Conservation (phyloP, 2,329 filamentous ascomycete genomes). For the Daldinia eschscholtzii region DNA sequence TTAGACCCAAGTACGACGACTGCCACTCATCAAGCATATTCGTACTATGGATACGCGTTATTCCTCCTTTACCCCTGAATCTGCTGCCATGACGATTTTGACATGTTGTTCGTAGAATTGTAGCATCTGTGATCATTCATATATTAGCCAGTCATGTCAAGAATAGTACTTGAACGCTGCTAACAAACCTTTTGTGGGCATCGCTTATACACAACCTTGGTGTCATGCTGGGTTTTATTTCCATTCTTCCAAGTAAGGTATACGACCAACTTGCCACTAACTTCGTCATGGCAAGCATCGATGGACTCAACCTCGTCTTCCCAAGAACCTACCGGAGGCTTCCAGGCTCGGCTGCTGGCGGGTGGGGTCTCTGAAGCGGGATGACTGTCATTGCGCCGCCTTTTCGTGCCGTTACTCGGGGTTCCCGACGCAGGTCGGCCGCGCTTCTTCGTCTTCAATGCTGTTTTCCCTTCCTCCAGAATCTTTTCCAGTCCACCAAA, state of each 20-base stretch:
- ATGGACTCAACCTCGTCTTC: constrained; percentile 78
- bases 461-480: constrained; percentile 64
- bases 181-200: constrained; percentile 79
- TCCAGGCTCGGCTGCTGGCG: constrained; percentile 64
- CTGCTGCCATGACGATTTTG: constrained; percentile 61
- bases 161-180: background rate
- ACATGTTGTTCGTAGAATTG: constrained; percentile 71
- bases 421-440: constrained; percentile 60
- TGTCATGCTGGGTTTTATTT: constrained; percentile 79
- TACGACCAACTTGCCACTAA: constrained; percentile 70
- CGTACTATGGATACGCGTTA: background rate
- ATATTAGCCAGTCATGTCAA: constrained; percentile 11
- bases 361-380: constrained; percentile 64
- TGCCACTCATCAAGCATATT: background rate
- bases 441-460: constrained; percentile 69
- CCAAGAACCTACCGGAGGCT: constrained; percentile 80
- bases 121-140: constrained; percentile 62
- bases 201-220: constrained; percentile 76
- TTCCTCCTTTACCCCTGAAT: constrained; percentile 39
- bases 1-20: background rate
- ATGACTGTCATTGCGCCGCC: constrained; percentile 63
- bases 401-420: constrained; percentile 58
- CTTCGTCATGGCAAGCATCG: constrained; percentile 77
- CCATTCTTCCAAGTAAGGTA: constrained; percentile 81
- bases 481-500: constrained; percentile 74